Evolutionary conservation across 495 filamentous ascomycete species (phyloP), one percentile per base, ranked within the genome.

Genomic region (Xylaria palmicola): DNA sequence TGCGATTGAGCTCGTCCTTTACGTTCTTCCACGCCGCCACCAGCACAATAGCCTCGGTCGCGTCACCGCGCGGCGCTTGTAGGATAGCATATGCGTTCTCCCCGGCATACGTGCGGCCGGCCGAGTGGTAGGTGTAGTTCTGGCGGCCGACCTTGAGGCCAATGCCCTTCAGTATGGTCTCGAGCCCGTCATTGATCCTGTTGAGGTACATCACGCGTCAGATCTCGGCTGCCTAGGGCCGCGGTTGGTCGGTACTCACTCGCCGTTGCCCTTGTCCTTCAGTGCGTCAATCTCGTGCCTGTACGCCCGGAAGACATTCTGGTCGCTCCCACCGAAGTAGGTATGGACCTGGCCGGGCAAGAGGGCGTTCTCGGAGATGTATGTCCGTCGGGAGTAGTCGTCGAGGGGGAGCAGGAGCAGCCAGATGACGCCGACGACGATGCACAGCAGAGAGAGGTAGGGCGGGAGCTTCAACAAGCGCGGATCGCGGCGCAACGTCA

Each of bases 341-440:
- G 95, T 96, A 75, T 98, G 92, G 12, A 98, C 94, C 69, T 98
- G 94, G 15, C 93, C 94, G 0, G 94, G 94, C 17, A 98, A 80
- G 8, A 98, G 86, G 17, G 94, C 94, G 74, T 98, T 98, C 72
- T 98, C 94, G 52, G 93, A 97, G 65, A 98, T 94, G 75, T 98
- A 98, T 10, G 94, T 98, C 45, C 83, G 79, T 62, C 95, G 87
- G 52, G 92, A 96, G 79, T 98, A 96, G 54, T 92, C 84, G 74
- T 98, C 82, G 52, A 97, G 84, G 30, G 94, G 94, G n/a, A 98
- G 86, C 20, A 97, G 81, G 36, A 96, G 85, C 13, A 98, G 86
- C 92, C 92, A 98, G 65, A 83, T 83, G n/a, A 95, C 85, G 50
- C 94, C 94, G 69, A 96, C 83, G 34, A 96, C 52, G 64, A 97